Conservation (phyloP, 208 protist genomes). For the Trypanosoma avium region DNA sequence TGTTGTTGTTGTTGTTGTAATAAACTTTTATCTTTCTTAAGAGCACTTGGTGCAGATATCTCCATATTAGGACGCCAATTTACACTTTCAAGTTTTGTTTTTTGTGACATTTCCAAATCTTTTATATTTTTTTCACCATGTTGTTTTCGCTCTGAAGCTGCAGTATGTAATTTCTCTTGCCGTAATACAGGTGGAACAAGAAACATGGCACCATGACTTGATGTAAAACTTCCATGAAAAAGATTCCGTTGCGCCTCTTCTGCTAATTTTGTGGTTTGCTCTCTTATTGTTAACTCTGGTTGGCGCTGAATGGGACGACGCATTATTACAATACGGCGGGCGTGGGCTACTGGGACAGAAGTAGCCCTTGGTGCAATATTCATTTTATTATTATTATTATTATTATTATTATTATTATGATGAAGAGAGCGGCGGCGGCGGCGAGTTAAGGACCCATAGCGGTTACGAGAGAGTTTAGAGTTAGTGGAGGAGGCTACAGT, state of each 20-base stretch:
- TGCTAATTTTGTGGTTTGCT: constrained; percentile 61
- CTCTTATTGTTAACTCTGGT: constrained; percentile 41
- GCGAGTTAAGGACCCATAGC: no score
- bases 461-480: no score
- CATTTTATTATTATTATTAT: no score
- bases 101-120: constrained; percentile 5
- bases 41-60: constrained; percentile 31
- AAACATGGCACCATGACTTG: constrained; percentile 69
- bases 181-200: constrained; percentile 42
- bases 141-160: constrained; percentile 1
- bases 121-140: constrained; percentile 12
- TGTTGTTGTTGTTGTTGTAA: background rate
- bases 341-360: constrained; percentile 49
- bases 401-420: no score
- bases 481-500: no score
- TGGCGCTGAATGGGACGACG: constrained; percentile 24
- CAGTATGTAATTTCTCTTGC: constrained; percentile 1
- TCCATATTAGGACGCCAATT: constrained; percentile 17
- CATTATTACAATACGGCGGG: constrained; percentile 46
- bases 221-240: constrained; percentile 82
- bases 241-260: constrained; percentile 70
- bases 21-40: constrained; percentile 37
- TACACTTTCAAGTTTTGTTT: background rate
- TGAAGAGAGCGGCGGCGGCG: background rate
- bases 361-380: no score